Percentiles rank a stretch among this genome's conserved stretches.
phyloP scores from a whole-genome alignment of 2,329 filamentous ascomycete genomes.

The Graphiopsis chlorocephala region DNA sequence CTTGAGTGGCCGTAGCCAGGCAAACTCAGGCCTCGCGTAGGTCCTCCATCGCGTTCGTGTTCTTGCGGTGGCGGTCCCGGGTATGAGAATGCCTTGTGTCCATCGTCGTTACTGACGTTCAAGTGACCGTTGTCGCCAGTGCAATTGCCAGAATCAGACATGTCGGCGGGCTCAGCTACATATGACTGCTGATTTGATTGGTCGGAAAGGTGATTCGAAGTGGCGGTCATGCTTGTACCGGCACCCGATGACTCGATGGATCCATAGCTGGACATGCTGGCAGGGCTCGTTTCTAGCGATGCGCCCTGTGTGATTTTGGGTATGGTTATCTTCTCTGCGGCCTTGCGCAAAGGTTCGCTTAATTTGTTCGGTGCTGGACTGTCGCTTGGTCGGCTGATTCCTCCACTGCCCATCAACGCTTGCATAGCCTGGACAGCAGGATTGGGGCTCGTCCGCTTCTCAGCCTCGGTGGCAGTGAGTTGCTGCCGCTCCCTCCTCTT shows the following conservation, averaged over 20 bases:
- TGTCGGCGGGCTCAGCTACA: slow-evolving; percentile 35
- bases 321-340: slow-evolving; percentile 49
- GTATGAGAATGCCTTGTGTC: slow-evolving; percentile 61
- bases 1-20: slow-evolving; percentile 55
- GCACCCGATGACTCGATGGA: slow-evolving; percentile 47
- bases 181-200: slow-evolving; percentile 33
- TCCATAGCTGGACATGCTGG: slow-evolving; percentile 54
- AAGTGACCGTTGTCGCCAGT: slow-evolving; percentile 22
- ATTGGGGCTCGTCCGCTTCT: slow-evolving; percentile 48
- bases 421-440: slow-evolving; percentile 45
- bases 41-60: slow-evolving; percentile 48
- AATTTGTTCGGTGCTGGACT: slow-evolving; percentile 44
- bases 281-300: slow-evolving; percentile 51
- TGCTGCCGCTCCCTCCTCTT: slow-evolving; percentile 43
- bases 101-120: slow-evolving; percentile 28
- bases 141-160: slow-evolving; percentile 38
- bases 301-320: slow-evolving; percentile 45
- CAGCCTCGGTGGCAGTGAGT: background rate
- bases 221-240: slow-evolving; percentile 41
- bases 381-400: slow-evolving; percentile 45
- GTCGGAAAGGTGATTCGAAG: slow-evolving; percentile 51
- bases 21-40: slow-evolving; percentile 57
- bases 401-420: slow-evolving; percentile 42
- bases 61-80: slow-evolving; percentile 55
- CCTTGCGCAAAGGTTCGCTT: slow-evolving; percentile 49